Evolutionary conservation across 2,329 filamentous ascomycete genomes (phyloP), one percentile per base, ranked within the genome.

Genomic region (Alternaria conjuncta): DNA sequence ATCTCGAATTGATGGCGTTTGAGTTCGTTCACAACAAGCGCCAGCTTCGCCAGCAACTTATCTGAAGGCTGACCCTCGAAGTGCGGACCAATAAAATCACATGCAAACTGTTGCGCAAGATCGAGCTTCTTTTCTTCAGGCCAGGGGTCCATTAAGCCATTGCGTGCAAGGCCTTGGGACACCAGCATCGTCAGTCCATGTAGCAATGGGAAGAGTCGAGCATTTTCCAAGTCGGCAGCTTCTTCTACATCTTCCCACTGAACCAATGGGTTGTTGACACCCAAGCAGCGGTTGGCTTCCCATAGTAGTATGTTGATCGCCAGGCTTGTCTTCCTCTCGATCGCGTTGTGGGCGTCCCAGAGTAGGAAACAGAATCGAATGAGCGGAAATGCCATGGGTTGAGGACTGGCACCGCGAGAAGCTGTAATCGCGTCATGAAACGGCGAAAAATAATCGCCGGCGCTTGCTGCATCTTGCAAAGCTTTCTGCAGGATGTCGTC

Each of bases 1-100:
- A 50, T 60, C 51, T 60, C 58, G 28, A 60, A 56, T 26, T 44
- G 58, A 49, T 60, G 44, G 15, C 53, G 30, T 32, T 56, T 56
- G 6, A 60, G 44, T 44, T 60, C 44, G 30, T 55, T 32, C 11
- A 50, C 51, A 23, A 60, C 43, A 9, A 44, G 23, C n/a, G 44
- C 51, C 23, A 60, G 30, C 44, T 60, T 60, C 7, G 8, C 20
- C 50, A 60, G 49, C 51, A 51, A 60, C 45, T 26, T 7, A n/a
- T 56, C 28, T 11, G 44, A 46, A 9, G 50, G 51, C 15, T 15
- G 20, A 11, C 50, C 28, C 44, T 60, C 51, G 21, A 56, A 56
- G 44, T 50, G 58, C n/a, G 45, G 23, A 20, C 32, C 44, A 18
- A 43, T 12, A n/a, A 20, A 28, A 18, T 50, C 51, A 9, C 30